phyloP scores from a whole-genome alignment of 1,139 yeast species.

The Geotrichum histeridarum region DNA sequence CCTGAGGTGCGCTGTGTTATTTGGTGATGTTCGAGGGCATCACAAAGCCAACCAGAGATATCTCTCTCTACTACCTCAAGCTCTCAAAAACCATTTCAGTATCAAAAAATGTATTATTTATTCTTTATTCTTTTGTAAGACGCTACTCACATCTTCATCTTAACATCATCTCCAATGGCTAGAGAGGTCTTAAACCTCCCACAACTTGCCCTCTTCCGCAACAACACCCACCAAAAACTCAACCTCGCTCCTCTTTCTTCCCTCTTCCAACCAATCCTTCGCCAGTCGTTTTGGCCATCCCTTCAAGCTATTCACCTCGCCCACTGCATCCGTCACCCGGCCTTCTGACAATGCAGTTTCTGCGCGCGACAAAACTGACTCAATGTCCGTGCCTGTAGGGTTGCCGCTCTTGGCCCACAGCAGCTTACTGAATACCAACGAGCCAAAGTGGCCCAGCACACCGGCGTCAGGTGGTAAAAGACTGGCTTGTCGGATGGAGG shows the following conservation, averaged over 20 bases:
- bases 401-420: conserved; percentile 60
- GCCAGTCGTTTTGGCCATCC: conserved; percentile 94
- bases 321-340: conserved; percentile 81
- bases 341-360: conserved; percentile 71
- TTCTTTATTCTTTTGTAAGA: too few relatives aligned
- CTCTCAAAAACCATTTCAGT: too few relatives aligned
- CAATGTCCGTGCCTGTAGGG: conserved; percentile 79
- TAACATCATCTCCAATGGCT: too few relatives aligned
- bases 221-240: conserved; percentile 69
- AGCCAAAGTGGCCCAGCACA: conserved; percentile 81
- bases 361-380: conserved; percentile 82
- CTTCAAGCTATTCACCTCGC: conserved; percentile 80
- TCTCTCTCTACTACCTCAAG: too few relatives aligned
- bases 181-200: background rate
- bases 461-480: conserved; percentile 94
- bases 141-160: too few relatives aligned
- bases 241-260: conserved; percentile 82
- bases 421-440: conserved; percentile 68
- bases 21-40: too few relatives aligned
- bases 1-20: too few relatives aligned
- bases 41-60: too few relatives aligned
- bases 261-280: conserved; percentile 84
- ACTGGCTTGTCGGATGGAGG: conserved; percentile 85
- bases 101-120: too few relatives aligned
- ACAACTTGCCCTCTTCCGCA: conserved; percentile 45